Percentiles rank a stretch among this genome's conserved stretches.
phyloP scores from a whole-genome alignment of 192 early-diverging fungal genomes.

The Allomyces macrogynus region DNA sequence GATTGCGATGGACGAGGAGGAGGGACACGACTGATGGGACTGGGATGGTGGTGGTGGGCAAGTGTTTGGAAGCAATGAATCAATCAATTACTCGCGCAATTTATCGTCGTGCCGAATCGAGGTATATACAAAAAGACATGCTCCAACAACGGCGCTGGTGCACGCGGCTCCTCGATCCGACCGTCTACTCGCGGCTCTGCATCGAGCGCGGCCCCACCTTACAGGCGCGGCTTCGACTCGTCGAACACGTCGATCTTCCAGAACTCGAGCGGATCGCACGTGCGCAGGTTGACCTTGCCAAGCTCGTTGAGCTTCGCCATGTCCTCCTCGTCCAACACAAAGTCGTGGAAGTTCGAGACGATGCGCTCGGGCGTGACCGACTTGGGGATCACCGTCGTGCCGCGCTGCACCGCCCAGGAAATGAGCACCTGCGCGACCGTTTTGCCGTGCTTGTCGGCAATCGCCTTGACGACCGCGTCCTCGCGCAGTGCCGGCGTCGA shows the following conservation, averaged over 20 bases:
- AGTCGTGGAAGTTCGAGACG: conserved; percentile 30
- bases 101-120: no score
- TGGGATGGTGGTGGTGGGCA: no score
- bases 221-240: background rate
- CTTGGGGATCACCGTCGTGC: conserved; percentile 63
- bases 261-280: conserved; percentile 18
- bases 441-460: conserved; percentile 44
- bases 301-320: conserved; percentile 14
- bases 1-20: no score
- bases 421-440: conserved; percentile 53
- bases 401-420: conserved; percentile 52
- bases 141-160: no score
- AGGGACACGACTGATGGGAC: no score
- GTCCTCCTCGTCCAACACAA: conserved; percentile 22
- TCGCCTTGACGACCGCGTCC: conserved; percentile 28
- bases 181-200: no score
- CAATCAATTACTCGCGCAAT: no score
- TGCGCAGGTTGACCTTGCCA: conserved; percentile 16
- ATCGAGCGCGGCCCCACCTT: no score
- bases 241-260: conserved; percentile 11
- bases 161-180: no score
- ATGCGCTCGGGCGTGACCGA: conserved; percentile 43
- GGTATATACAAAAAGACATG: no score
- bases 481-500: conserved; percentile 5
- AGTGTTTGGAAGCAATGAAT: no score